phyloP scores from a whole-genome alignment of 805 yeast species.

The Danielia oregonensis region DNA sequence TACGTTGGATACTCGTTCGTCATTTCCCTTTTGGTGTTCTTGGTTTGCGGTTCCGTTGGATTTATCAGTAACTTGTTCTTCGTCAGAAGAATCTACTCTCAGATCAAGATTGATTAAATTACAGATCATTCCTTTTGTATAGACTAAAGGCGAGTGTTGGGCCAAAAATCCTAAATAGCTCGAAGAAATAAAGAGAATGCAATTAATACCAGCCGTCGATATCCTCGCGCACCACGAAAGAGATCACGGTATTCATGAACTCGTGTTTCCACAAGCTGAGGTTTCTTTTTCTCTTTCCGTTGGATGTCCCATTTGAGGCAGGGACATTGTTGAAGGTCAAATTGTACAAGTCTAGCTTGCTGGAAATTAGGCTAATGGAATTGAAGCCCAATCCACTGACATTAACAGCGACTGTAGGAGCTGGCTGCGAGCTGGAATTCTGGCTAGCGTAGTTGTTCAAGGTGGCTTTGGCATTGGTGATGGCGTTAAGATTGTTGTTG shows the following conservation, averaged over 20 bases:
- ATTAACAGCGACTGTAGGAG: constrained; percentile 1
- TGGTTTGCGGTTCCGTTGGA: constrained; percentile 87
- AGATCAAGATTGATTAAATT: constrained; percentile 75
- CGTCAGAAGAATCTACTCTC: constrained; percentile 73
- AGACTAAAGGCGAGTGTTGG: too few relatives aligned
- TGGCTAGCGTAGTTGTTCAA: constrained; percentile 5
- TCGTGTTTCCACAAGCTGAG: constrained; percentile 16
- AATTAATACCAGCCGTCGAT: constrained; percentile 33
- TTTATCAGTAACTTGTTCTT: constrained; percentile 71
- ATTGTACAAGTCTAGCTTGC: constrained; percentile 22
- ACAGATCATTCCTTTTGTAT: too few relatives aligned
- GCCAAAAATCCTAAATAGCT: too few relatives aligned
- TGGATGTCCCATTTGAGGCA: neutral
- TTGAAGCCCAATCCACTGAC: constrained; percentile 22
- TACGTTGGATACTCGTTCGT: constrained; percentile 80
- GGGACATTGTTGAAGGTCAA: constrained; percentile 21
- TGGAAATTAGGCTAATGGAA: constrained; percentile 19
- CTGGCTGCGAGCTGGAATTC: neutral
- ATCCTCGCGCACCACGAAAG: constrained; percentile 29
- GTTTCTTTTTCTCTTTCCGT: constrained; percentile 1
- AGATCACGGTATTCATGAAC: constrained; percentile 16
- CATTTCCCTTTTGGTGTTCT: constrained; percentile 65
- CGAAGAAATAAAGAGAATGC: neutral
- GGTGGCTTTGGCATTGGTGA: constrained; percentile 13
- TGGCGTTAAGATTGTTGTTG: constrained; percentile 11